A percentile compares a stretch with the other conserved stretches of the same genome.
phyloP scores from a whole-genome alignment of 257 asterid species.

The Solanum ahanhuiri region DNA sequence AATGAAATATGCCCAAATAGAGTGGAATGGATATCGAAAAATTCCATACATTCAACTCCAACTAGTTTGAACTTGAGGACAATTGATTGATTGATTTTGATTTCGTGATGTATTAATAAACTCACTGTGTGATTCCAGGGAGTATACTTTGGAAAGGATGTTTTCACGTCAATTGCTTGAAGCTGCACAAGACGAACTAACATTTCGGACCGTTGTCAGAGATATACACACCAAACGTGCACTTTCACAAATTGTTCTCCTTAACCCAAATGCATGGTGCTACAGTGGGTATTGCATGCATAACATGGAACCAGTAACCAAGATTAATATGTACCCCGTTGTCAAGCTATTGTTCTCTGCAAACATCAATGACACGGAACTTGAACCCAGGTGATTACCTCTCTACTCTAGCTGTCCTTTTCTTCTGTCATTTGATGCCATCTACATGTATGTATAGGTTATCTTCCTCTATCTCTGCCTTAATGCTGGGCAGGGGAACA shows the following conservation, averaged over 20 bases:
- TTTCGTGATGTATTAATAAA: background rate
- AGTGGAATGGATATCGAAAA: background rate
- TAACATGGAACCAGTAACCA: conserved; percentile 32
- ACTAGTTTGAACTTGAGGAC: background rate
- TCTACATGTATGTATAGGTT: background rate
- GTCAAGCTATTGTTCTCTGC: conserved; percentile 61
- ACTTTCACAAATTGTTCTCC: conserved; percentile 56
- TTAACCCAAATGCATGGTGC: conserved; percentile 81
- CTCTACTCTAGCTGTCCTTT: background rate
- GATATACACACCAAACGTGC: conserved; percentile 55
- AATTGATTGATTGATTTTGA: background rate
- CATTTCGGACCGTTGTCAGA: conserved; percentile 71
- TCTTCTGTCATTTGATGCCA: background rate
- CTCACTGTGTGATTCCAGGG: conserved; percentile 31
- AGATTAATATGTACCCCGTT: conserved; percentile 44
- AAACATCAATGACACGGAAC: conserved; percentile 23
- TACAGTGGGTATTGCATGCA: conserved; percentile 37
- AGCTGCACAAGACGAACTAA: conserved; percentile 78
- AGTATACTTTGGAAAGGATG: conserved; percentile 62
- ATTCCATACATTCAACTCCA: background rate
- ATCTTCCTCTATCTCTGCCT: background rate
- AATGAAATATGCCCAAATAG: background rate
- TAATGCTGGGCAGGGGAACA: background rate
- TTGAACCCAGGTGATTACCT: conserved; percentile 44
- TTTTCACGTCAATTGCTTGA: conserved; percentile 65